phyloP scores from a whole-genome alignment of 2,329 filamentous ascomycete genomes.

The Claviceps maximensis region DNA sequence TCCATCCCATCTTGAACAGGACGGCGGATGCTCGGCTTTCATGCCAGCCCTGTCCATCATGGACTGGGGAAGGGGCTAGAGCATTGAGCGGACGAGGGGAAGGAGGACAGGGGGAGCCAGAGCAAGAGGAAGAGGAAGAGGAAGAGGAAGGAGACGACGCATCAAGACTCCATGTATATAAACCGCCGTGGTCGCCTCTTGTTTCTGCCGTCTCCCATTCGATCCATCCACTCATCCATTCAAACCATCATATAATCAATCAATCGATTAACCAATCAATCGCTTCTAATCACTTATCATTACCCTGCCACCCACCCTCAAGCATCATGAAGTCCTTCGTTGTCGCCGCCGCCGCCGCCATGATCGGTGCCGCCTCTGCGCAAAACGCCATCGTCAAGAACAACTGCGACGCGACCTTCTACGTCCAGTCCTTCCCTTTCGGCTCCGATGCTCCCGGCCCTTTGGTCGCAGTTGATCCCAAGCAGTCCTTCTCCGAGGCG shows the following conservation, averaged over 20 bases:
- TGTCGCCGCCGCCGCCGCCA: constrained; percentile 15
- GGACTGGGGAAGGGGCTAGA: background rate
- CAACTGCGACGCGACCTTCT: constrained; percentile 20
- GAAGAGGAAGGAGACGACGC: background rate
- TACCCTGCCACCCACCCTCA: background rate
- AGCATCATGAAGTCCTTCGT: constrained; percentile 18
- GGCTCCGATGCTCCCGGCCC: constrained; percentile 18
- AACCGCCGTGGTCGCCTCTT: background rate
- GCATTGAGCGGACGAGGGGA: background rate
- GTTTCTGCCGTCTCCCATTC: background rate
- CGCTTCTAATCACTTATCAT: background rate
- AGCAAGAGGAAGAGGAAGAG: background rate
- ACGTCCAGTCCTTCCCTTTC: constrained; percentile 25
- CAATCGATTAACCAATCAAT: background rate
- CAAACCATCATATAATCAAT: background rate
- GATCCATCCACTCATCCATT: too few relatives aligned
- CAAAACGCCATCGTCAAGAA: constrained; percentile 24
- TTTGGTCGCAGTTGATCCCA: constrained; percentile 19
- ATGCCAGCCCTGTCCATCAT: background rate
- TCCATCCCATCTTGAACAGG: too few relatives aligned
- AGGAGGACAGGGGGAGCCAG: background rate
- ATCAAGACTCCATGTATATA: background rate
- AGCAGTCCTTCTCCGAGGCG: constrained; percentile 22
- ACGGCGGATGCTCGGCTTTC: background rate
- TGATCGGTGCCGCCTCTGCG: constrained; percentile 20